Base-by-base conservation (phyloP, 169 alveolate genomes). In the Babesia divergens region DNA sequence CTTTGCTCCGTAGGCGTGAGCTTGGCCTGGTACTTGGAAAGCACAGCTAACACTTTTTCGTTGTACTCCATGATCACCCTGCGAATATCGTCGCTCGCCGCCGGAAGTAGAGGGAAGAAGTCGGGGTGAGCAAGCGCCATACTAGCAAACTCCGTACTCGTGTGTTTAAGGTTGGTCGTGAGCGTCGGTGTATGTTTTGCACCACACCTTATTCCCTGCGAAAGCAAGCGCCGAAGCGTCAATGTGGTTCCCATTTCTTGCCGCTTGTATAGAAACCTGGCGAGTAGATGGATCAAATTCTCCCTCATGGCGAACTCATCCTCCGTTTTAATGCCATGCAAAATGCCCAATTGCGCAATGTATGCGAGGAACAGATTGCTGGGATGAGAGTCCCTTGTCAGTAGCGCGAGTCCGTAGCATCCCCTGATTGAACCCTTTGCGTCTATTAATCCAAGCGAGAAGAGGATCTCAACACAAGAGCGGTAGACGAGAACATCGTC, bases 381-480 rank as follows among this genome's bases (percentile, higher is more conserved):
- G 42, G 89, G 91, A 46, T 69, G 87, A 22, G 70, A 69, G 29
- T 71, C 82, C 52, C 86, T 62, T 20, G 83, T 79, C 29, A 87
- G 65, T 43, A 87, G 44, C 28, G 91, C 71, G 38, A 83, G 60
- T 44, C 83, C 93, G 47, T 84, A 83, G 51, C 89, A 79, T 38
- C 86, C 86, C 24, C 71, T 58, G 52, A 83, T 58, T 29, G 74
- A 56, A 13, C 93, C 83, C 20, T 79, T 70, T 20, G 66, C 69
- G 75, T 87, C 93, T 34, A 87, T 26, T n/a, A 84, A 66, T 24
- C 85, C 93, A 54, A 82, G 77, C 47, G 64, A 70, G 44, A 87
- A 56, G 38, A 87, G 75, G 24, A 74, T 83, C 56, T 87, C 89
- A 60, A 80, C 55, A 54, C 64, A 74, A 18, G 82, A 62, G 24